Evolutionary conservation across 2,329 filamentous ascomycete genomes (phyloP).

Genomic region (Acrocalymma vagum): DNA sequence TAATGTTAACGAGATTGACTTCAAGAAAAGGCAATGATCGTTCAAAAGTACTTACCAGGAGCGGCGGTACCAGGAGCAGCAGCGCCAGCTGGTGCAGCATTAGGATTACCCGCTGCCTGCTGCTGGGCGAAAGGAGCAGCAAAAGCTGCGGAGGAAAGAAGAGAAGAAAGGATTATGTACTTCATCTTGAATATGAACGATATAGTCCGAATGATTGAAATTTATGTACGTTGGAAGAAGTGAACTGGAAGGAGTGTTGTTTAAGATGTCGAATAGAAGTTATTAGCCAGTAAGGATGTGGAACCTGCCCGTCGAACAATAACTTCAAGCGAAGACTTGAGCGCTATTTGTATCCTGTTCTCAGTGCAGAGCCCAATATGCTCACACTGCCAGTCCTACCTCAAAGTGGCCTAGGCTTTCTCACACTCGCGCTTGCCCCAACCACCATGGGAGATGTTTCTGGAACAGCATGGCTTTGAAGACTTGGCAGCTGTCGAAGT

Average conservation of each 20-base stretch:
- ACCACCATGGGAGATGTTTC: slow-evolving; percentile 28
- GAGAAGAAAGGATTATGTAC: slow-evolving; percentile 44
- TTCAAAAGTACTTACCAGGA: too few species aligned
- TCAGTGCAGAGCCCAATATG: too few species aligned
- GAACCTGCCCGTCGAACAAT: slow-evolving; percentile 37
- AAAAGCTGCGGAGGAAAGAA: slow-evolving; percentile 40
- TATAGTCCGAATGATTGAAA: slow-evolving; percentile 18
- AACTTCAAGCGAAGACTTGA: slow-evolving; percentile 12
- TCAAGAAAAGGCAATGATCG: too few species aligned
- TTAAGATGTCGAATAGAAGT: slow-evolving; percentile 27
- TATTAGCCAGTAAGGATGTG: slow-evolving; percentile 36
- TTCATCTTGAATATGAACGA: slow-evolving; percentile 38
- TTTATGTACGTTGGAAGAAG: slow-evolving; percentile 17
- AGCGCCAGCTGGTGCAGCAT: slow-evolving; percentile 12
- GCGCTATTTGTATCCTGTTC: slow-evolving; percentile 39
- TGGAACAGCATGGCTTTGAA: too few species aligned
- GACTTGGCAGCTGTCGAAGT: too few species aligned
- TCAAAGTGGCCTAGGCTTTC: too few species aligned
- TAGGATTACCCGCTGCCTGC: slow-evolving; percentile 22
- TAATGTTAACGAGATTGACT: too few species aligned
- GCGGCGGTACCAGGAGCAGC: too few species aligned
- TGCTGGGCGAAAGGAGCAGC: slow-evolving; percentile 40
- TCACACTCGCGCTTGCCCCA: slow-evolving; percentile 23
- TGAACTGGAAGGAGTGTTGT: slow-evolving; percentile 14
- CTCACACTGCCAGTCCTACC: too few species aligned